Conservation (phyloP, 441 rosid genomes). For the Populus hybrid region DNA sequence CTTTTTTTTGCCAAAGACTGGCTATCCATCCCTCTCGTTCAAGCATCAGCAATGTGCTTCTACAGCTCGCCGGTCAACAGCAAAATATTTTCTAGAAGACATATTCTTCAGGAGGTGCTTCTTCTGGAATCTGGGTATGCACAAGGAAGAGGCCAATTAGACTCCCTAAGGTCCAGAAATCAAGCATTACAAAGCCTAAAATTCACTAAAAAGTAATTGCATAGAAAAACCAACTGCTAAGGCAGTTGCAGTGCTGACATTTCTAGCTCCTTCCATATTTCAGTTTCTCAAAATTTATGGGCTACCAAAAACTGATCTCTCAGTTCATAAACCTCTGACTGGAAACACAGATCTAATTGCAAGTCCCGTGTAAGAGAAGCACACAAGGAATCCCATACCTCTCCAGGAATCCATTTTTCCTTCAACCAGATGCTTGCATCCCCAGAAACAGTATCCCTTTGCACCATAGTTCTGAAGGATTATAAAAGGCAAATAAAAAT, state of each 20-base stretch:
- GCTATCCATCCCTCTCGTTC: neutral
- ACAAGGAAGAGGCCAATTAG: slow-evolving; percentile 3
- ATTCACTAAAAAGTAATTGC: neutral
- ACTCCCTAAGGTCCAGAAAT: neutral
- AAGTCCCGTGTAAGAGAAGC: neutral
- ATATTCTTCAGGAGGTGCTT: slow-evolving; percentile 67
- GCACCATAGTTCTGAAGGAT: slow-evolving; percentile 42
- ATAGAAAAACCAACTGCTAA: neutral
- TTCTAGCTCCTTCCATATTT: neutral
- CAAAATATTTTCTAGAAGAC: neutral
- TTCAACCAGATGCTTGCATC: slow-evolving; percentile 71
- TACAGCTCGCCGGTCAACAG: neutral
- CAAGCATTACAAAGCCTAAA: neutral
- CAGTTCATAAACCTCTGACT: neutral
- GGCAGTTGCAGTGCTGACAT: neutral
- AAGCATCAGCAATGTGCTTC: neutral
- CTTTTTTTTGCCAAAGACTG: neutral
- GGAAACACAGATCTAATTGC: neutral
- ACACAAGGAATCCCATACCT: slow-evolving; percentile 42
- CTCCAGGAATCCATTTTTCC: slow-evolving; percentile 83
- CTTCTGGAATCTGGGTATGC: slow-evolving; percentile 73
- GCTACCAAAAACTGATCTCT: neutral
- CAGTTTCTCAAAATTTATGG: neutral
- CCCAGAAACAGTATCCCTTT: slow-evolving; percentile 33
- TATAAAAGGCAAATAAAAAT: neutral